Evolutionary conservation across 2,329 filamentous ascomycete species (phyloP).

Genomic region (Aspergillus fumigatiaffinis): DNA sequence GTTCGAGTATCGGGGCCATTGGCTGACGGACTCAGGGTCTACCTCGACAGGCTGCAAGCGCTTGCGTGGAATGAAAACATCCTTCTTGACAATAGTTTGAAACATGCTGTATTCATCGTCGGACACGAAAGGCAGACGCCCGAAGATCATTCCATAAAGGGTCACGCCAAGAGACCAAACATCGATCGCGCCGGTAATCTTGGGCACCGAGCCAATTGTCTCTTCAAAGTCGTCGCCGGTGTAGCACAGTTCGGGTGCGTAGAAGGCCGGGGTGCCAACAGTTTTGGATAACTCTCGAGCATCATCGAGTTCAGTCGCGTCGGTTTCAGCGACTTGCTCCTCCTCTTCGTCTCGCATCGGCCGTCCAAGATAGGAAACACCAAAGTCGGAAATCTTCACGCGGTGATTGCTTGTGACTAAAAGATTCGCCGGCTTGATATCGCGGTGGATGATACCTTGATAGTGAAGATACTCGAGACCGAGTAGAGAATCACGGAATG

Average conservation of each 20-base stretch:
- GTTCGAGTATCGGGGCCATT: slow-evolving; percentile 50
- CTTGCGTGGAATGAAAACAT: slow-evolving; percentile 80
- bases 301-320: slow-evolving; percentile 83
- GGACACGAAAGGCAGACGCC: slow-evolving; percentile 87
- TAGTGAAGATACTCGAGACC: slow-evolving; percentile 92
- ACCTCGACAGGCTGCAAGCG: slow-evolving; percentile 69
- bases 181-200: slow-evolving; percentile 88
- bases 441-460: slow-evolving; percentile 77
- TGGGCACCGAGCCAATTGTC: slow-evolving; percentile 57
- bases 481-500: slow-evolving; percentile 88
- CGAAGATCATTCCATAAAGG: slow-evolving; percentile 90
- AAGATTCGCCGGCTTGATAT: slow-evolving; percentile 87
- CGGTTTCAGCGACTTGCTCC: slow-evolving; percentile 73
- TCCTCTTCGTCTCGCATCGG: slow-evolving; percentile 79
- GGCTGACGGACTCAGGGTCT: slow-evolving; percentile 43
- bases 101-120: slow-evolving; percentile 92
- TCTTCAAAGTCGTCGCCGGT: slow-evolving; percentile 63
- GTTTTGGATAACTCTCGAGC: slow-evolving; percentile 97
- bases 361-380: slow-evolving; percentile 92
- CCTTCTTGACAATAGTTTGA: slow-evolving; percentile 82
- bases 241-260: slow-evolving; percentile 92
- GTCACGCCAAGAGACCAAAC: slow-evolving; percentile 97
- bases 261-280: slow-evolving; percentile 95
- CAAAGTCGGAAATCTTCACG: slow-evolving; percentile 98
- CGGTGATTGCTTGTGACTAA: slow-evolving; percentile 79